A percentile compares a stretch with the other conserved stretches of the same genome.
Evolutionary conservation across 305 asterid species (phyloP).

Genomic region (Fraxinus latifolia): DNA sequence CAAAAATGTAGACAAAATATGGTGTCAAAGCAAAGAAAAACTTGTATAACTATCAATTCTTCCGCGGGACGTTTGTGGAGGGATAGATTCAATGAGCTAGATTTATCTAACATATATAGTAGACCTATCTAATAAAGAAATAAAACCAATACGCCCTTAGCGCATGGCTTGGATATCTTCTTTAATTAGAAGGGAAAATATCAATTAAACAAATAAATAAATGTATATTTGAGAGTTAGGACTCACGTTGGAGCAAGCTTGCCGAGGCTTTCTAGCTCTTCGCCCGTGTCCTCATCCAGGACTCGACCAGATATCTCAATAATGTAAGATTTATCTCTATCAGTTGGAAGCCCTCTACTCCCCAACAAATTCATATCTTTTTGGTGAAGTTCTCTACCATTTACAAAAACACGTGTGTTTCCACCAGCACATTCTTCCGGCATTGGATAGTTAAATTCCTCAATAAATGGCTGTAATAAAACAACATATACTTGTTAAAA

Average conservation of each 20-base stretch:
- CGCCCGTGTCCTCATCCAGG: conserved; percentile 45
- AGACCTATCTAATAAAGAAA: background rate
- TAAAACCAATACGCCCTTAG: background rate
- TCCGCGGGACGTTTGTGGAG: background rate
- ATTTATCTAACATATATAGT: background rate
- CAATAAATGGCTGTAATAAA: conserved; percentile 40
- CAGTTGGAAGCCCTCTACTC: conserved; percentile 42
- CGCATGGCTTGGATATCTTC: background rate
- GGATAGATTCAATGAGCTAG: background rate
- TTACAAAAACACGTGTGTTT: conserved; percentile 43
- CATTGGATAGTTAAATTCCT: conserved; percentile 49
- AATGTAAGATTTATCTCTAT: conserved; percentile 37
- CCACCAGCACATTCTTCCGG: conserved; percentile 48
- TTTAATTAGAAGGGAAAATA: background rate
- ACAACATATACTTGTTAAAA: background rate
- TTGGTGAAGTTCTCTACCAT: conserved; percentile 48
- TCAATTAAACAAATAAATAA: background rate
- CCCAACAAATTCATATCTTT: conserved; percentile 42
- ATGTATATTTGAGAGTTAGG: background rate
- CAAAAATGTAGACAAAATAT: background rate
- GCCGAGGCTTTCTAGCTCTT: conserved; percentile 50
- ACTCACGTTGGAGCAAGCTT: conserved; percentile 59
- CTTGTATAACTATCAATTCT: background rate
- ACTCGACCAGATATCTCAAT: conserved; percentile 53
- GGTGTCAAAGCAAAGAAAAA: background rate